Base-by-base conservation (phyloP, 257 asterid species). In the Agastache rugosa region DNA sequence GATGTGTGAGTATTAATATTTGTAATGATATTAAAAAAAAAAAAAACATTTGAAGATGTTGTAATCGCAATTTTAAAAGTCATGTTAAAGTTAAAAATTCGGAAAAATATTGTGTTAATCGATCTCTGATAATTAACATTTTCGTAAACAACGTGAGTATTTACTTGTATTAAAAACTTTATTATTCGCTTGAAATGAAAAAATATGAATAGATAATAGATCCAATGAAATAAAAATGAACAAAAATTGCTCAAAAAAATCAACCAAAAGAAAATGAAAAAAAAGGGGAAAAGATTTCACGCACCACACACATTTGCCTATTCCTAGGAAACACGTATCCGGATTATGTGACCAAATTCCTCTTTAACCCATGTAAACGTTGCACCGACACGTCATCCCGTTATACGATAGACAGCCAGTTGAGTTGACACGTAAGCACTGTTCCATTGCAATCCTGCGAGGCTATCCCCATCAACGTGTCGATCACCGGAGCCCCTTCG, bases 321-420 rank as follows among this genome's bases (percentile, higher is more conserved):
- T 72, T 75, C 75, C 65, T 66, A 77, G 81, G 77, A 79, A 83
- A 80, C 87, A 78, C 78, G 61, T 25, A 58, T 11, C 77, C 82
- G 78, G 88, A 83, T 85, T 85, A 58, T 80, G 68, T 60, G 84
- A 77, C 83, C 88, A 76, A 82, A 80, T 47, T 64, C 69, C 56
- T 34, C 77, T 71, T 69, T 64, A 31, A 14, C 66, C 27, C 29
- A 51, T 39, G 25, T n/a, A 15, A 48, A n/a, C 12, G 11, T 8
- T 11, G 64, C 62, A 72, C 25, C 62, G 87, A 80, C 87, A 85
- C 79, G 73, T 67, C 73, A 80, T 6, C 68, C 58, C 15, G 66
- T 55, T 50, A 63, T 29, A 10, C 9, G 79, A 78, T 31, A 0
- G 16, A 54, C 60, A 54, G 31, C 15, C 15, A 23, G 35, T 56